A percentile compares a stretch with the other conserved stretches of the same genome.
These are phyloP conservation scores for Vaucheria bursata DNA, from an alignment of 352 stramenopile genomes.

Conservation along the genomic window DNA sequence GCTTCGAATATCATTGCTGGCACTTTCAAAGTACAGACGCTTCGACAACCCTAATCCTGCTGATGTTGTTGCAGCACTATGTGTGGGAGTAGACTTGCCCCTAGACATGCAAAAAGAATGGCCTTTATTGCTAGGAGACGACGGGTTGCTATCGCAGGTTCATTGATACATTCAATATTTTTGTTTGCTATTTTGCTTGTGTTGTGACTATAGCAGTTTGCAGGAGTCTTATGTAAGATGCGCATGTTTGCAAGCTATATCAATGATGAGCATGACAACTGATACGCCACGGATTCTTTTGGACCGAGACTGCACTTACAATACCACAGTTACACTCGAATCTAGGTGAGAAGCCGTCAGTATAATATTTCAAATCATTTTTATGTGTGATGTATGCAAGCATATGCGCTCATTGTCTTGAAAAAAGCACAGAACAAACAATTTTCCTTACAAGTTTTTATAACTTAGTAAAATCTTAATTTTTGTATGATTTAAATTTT, in stretches of 20 bases:
- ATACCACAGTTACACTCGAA: background rate
- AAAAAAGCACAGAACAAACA: background rate
- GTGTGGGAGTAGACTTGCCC: background rate
- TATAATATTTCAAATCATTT: background rate
- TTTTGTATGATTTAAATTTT: background rate
- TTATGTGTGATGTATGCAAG: background rate
- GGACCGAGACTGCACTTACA: conserved; percentile 7
- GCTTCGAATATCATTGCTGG: background rate
- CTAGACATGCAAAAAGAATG: background rate
- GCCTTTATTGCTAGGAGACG: conserved; percentile 16
- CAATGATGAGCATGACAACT: conserved; percentile 45
- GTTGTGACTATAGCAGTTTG: background rate
- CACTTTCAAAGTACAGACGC: background rate
- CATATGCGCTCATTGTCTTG: background rate
- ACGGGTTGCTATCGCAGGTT: conserved; percentile 15
- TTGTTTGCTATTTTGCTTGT: background rate
- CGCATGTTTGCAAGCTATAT: conserved; percentile 36
- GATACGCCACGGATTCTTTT: conserved; percentile 23
- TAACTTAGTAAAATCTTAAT: background rate
- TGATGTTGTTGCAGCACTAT: conserved; percentile 2
- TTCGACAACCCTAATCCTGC: background rate
- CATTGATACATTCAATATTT: too few species aligned
- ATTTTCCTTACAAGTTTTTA: background rate
- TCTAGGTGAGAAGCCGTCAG: background rate
- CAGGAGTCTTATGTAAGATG: conserved; percentile 39